Evolutionary conservation across 176 grass and related monocot species (phyloP), one percentile per base, ranked within the genome.

Genomic region (Melocanna baccifera): DNA sequence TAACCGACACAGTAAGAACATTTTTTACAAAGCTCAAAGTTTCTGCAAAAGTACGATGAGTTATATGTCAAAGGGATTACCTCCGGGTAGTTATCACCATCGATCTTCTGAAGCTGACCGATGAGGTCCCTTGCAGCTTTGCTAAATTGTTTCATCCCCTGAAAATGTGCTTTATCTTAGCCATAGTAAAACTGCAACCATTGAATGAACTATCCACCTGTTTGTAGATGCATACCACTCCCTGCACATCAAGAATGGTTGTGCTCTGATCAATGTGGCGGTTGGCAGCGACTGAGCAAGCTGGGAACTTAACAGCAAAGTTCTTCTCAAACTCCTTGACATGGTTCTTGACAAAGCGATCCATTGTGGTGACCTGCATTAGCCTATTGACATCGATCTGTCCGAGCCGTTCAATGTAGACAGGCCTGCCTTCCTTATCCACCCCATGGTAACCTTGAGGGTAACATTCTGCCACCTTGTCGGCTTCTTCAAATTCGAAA

Each of bases 291-390:
- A 98, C 88, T 39, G 96, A 98, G 83, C 96, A 98, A 81, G 96
- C 96, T 26, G 96, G 96, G 81, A 98, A 98, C 90, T 98, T 98
- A 5, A 92, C 77, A 19, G 89, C 83, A 62, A 98, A 98, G 37
- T 87, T 91, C 91, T 85, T 98, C 89, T 95, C 96, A 36, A 98
- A 98, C 81, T 98, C 96, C 77, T 89, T 91, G 52, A 98, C 93
- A 57, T 98, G 96, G 85, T 98, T 95, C 70, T 98, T 92, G 22
- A 98, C 84, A 66, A 95, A 98, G 29, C 93, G 93, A 80, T 95
- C 96, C 96, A 98, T 95, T 76, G 89, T 98, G 39, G 96, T 98
- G 69, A 98, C 93, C 87, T 98, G 91, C 96, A 98, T 95, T 77
- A 98, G 76, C 85, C 77, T 98, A 80, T 16, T 89, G 53, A 94